A percentile compares a stretch with the other conserved stretches of the same genome.
These are phyloP conservation scores for Cryomyces minteri DNA, from an alignment of 495 filamentous ascomycete species.

Conservation along the genomic window DNA sequence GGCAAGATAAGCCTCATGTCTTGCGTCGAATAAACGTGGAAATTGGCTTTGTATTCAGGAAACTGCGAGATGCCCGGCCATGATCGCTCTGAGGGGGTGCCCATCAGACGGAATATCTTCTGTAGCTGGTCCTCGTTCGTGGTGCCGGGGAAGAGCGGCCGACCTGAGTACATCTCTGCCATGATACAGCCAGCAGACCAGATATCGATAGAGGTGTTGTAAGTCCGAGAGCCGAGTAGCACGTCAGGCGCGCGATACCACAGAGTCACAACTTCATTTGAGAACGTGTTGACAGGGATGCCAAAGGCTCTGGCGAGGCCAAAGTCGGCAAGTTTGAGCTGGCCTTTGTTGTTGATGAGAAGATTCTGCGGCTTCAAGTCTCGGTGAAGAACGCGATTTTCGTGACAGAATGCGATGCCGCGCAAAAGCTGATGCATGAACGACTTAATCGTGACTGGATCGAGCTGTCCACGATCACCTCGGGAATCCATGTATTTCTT, in stretches of 20 bases:
- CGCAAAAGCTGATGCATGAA: conserved; percentile 94
- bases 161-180: conserved; percentile 93
- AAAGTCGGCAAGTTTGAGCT: conserved; percentile 84
- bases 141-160: conserved; percentile 84
- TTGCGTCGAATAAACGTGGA: conserved; percentile 91
- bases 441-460: conserved; percentile 76
- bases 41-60: conserved; percentile 85
- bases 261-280: conserved; percentile 90
- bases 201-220: conserved; percentile 96
- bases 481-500: conserved; percentile 90
- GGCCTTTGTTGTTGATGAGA: conserved; percentile 52
- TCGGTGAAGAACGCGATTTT: conserved; percentile 88
- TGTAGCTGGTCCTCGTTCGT: conserved; percentile 92
- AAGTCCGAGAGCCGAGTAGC: conserved; percentile 73
- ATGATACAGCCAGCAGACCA: conserved; percentile 97
- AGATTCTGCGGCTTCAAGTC: conserved; percentile 93
- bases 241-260: conserved; percentile 96
- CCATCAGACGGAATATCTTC: conserved; percentile 95
- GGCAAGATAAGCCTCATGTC: conserved; percentile 70
- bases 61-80: conserved; percentile 85
- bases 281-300: conserved; percentile 96
- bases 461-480: conserved; percentile 22
- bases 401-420: conserved; percentile 92
- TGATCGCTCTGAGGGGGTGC: conserved; percentile 75
- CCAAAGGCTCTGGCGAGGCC: conserved; percentile 85